Conservation (phyloP, 169 alveolate genomes). For the Cryptosporidium sp. region DNA sequence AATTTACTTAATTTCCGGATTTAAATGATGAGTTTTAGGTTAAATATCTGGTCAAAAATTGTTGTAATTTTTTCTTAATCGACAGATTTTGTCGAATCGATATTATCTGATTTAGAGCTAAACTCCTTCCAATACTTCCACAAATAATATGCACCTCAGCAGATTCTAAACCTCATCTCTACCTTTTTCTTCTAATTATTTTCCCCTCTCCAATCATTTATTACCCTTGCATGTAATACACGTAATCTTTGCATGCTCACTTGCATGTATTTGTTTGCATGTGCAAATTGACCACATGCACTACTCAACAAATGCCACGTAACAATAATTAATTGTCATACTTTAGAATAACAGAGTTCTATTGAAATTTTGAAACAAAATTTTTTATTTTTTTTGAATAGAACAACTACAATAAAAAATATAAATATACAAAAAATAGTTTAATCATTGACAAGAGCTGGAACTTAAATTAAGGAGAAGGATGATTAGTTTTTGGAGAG, state of each 20-base stretch:
- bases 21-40: too few species aligned
- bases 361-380: too few species aligned
- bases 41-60: too few species aligned
- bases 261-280: background rate
- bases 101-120: too few species aligned
- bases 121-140: background rate
- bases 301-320: background rate
- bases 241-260: background rate
- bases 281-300: slow-evolving; percentile 12
- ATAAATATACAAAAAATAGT: too few species aligned
- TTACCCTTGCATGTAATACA: background rate
- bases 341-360: background rate
- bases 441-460: too few species aligned
- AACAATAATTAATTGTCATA: background rate
- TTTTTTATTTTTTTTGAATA: too few species aligned
- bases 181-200: too few species aligned
- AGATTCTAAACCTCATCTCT: background rate
- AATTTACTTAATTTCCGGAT: too few species aligned
- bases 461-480: background rate
- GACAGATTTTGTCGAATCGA: too few species aligned
- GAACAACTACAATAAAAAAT: background rate
- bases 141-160: background rate
- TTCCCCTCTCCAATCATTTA: background rate
- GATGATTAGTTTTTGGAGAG: background rate
- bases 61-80: background rate